phyloP scores from a whole-genome alignment of 2,329 filamentous ascomycete species.

The Apiospora hydei region DNA sequence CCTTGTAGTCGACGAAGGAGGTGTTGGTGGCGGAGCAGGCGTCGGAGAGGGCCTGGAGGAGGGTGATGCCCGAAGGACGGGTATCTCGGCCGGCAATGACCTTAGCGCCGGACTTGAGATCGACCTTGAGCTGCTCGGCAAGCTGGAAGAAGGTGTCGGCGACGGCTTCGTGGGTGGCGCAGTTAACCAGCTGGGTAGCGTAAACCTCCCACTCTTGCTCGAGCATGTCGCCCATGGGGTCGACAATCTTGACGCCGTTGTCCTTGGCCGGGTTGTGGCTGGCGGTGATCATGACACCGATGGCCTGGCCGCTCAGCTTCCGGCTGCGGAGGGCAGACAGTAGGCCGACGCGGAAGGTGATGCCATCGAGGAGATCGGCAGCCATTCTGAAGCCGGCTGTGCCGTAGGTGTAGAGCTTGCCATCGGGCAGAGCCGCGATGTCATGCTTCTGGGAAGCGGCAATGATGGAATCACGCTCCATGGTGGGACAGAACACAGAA shows the following conservation, averaged over 20 bases:
- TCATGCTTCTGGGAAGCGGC: constrained; percentile 69
- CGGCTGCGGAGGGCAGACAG: constrained; percentile 88
- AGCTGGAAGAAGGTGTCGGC: constrained; percentile 79
- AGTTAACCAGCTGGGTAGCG: constrained; percentile 90
- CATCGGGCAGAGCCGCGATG: constrained; percentile 56
- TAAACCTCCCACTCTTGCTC: constrained; percentile 94
- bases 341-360: constrained; percentile 91
- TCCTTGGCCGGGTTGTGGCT: constrained; percentile 91
- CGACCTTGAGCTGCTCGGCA: constrained; percentile 77
- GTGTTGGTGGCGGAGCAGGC: constrained; percentile 79
- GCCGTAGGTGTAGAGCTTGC: constrained; percentile 68
- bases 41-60: constrained; percentile 80
- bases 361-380: constrained; percentile 84
- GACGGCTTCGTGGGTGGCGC: constrained; percentile 75
- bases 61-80: constrained; percentile 84
- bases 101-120: constrained; percentile 72
- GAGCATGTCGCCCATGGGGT: constrained; percentile 97
- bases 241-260: constrained; percentile 95
- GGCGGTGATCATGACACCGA: constrained; percentile 96
- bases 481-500: constrained; percentile 38
- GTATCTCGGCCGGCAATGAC: constrained; percentile 94
- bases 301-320: constrained; percentile 87
- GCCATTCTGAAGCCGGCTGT: constrained; percentile 75
- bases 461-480: constrained; percentile 62
- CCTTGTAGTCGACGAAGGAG: constrained; percentile 83